Evolutionary conservation across 352 stramenopile genomes (phyloP).

Genomic region (Phytophthora europaea): DNA sequence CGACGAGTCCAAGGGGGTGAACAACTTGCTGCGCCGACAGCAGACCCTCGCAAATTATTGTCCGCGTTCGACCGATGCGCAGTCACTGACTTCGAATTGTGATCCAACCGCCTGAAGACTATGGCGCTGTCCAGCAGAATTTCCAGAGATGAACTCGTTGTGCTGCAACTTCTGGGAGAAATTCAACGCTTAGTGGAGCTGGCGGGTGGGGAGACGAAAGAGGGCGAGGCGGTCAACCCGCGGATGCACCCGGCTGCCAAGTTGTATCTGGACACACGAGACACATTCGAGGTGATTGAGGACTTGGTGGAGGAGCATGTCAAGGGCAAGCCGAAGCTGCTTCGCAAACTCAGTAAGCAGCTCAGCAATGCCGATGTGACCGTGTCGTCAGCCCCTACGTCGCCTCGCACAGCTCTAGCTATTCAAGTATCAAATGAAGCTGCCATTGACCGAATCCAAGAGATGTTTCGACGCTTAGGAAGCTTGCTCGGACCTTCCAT

Average conservation of each 20-base stretch:
- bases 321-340: slow-evolving; percentile 53
- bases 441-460: slow-evolving; percentile 71
- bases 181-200: slow-evolving; percentile 59
- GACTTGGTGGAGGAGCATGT: slow-evolving; percentile 58
- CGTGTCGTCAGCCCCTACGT: background rate
- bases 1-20: background rate
- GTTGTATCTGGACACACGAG: slow-evolving; percentile 80
- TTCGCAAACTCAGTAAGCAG: slow-evolving; percentile 66
- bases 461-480: slow-evolving; percentile 76
- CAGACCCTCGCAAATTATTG: background rate
- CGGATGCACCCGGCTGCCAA: slow-evolving; percentile 69
- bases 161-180: slow-evolving; percentile 78
- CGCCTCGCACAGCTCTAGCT: background rate
- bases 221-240: slow-evolving; percentile 37
- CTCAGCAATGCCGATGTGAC: slow-evolving; percentile 22
- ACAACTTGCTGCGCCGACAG: background rate
- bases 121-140: slow-evolving; percentile 15
- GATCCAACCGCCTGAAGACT: background rate
- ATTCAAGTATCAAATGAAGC: slow-evolving; percentile 44
- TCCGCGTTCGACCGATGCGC: slow-evolving; percentile 24
- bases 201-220: slow-evolving; percentile 22
- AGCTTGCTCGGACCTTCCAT: slow-evolving; percentile 55
- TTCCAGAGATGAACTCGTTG: slow-evolving; percentile 62
- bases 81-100: slow-evolving; percentile 13
- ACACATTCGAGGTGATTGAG: slow-evolving; percentile 79